Conservation (phyloP, 495 filamentous ascomycete genomes). For the Alectoria sarmentosa region DNA sequence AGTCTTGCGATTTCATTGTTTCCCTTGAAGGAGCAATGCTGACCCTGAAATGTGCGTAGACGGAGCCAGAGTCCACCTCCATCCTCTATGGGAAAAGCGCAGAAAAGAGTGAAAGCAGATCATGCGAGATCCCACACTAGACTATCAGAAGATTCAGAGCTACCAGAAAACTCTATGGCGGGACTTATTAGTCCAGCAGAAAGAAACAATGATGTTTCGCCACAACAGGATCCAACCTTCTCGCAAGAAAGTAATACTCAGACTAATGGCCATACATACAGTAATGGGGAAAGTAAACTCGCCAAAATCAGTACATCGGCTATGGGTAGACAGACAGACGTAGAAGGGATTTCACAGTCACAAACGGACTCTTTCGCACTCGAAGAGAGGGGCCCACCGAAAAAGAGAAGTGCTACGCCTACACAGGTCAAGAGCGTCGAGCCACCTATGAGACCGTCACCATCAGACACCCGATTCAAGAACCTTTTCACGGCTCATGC, state of each 20-base stretch:
- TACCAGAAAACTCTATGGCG: constrained; percentile 29
- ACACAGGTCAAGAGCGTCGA: constrained; percentile 12
- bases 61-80: constrained; percentile 62
- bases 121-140: constrained; percentile 31
- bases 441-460: constrained; percentile 11
- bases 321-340: not conserved
- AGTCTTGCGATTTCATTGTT: no score
- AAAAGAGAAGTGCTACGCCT: not conserved
- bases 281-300: not conserved
- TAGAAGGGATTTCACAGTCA: not conserved
- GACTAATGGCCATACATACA: constrained; percentile 5
- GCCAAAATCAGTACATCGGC: not conserved
- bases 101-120: constrained; percentile 39
- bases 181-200: constrained; percentile 21
- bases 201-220: constrained; percentile 24
- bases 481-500: constrained; percentile 41
- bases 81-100: constrained; percentile 37
- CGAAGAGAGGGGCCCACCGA: not conserved
- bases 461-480: constrained; percentile 45
- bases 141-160: no score
- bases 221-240: not conserved
- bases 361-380: not conserved
- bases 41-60: no score
- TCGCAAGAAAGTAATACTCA: not conserved
- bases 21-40: no score